Evolutionary conservation across 169 alveolate species (phyloP), one percentile per base, ranked within the genome.

Genomic region (Plasmodium cynomolgi): DNA sequence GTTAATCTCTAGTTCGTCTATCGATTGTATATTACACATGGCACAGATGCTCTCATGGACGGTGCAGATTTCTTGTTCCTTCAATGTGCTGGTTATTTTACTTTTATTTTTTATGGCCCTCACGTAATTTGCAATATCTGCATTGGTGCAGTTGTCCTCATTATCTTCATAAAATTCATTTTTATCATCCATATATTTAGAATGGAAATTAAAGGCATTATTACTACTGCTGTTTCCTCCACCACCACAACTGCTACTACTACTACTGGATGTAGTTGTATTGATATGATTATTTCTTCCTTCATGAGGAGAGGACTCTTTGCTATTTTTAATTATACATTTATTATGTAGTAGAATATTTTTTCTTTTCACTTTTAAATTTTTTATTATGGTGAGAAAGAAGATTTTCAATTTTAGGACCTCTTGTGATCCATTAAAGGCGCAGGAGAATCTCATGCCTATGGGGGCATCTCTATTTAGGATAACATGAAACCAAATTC

Each of bases 401-500:
- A 75, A 50, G 0, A 54, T 50, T 26, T 85, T 85, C 44, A 85
- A 85, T 41, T 85, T 85, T 85, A 85, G 71, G 5, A 85, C 85
- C 29, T 85, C 93, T 56, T 85, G 93, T 20, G 93, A 85, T 1
- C 93, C 93, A 77, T 58, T 85, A 75, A 85, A 85, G 3, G 85
- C 29, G 44, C 86, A 85, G 17, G 93, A 85, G 41, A 85, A 85
- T 75, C 93, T 47, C 79, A 85, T 26, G 41, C 81, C 84, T 0
- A 85, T 85, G 23, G 84, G 93, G 13, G 23, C 15, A 23, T 85
- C 86, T 56, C 93, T 54, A 75, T 37, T 85, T 20, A 85, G 31
- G n/a, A 85, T 85, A 1, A 85, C 85, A 77, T 85, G 93, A 15
- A 85, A 85, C 93, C 93, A 85, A 17, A 85, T 56, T 8, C 93